These are phyloP conservation scores for Botrytis sinoallii DNA, from an alignment of 2,329 filamentous ascomycete genomes.

Conservation along the genomic window DNA sequence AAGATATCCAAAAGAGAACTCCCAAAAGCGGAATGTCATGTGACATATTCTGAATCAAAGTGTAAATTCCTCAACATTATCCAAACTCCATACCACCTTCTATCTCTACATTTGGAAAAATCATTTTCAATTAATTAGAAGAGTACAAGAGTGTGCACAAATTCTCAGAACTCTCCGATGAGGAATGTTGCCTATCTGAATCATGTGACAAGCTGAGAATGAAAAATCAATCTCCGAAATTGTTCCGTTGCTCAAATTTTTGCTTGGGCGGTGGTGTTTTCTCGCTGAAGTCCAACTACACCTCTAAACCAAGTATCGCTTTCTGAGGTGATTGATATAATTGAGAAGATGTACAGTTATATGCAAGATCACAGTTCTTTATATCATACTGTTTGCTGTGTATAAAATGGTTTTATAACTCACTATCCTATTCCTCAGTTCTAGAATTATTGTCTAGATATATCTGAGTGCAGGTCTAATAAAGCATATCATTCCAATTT, in stretches of 20 bases:
- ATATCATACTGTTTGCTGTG: neutral
- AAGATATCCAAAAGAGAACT: neutral
- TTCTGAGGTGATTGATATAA: neutral
- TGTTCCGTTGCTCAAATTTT: neutral
- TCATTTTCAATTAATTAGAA: fast-evolving
- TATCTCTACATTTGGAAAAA: neutral
- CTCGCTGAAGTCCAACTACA: too few relatives aligned
- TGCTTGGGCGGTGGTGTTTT: neutral
- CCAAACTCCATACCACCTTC: neutral
- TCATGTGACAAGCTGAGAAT: neutral
- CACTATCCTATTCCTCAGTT: neutral
- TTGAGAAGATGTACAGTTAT: neutral
- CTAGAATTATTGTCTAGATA: neutral
- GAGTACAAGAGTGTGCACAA: neutral
- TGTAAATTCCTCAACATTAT: neutral
- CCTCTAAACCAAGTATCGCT: too few relatives aligned
- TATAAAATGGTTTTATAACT: neutral
- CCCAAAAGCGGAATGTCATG: neutral
- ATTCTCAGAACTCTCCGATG: neutral
- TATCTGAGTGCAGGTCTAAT: neutral
- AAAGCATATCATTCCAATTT: neutral
- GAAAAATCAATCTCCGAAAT: neutral
- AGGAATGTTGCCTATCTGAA: neutral
- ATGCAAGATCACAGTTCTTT: neutral
- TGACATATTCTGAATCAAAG: neutral